Conservation (phyloP, 768 basidiomycete species). For the Boletus fagicola region DNA sequence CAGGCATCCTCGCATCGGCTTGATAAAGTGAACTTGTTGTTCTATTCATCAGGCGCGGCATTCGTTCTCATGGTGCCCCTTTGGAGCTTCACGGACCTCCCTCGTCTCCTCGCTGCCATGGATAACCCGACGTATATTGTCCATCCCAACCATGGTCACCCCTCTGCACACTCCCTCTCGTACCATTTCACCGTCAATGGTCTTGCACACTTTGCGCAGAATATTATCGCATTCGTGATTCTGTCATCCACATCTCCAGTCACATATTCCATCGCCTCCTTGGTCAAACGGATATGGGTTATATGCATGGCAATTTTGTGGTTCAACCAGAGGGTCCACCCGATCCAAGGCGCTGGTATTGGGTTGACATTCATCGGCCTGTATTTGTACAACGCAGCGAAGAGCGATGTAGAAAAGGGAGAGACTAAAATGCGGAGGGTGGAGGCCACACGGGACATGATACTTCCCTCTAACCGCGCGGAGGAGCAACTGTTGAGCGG, state of each 20-base stretch:
- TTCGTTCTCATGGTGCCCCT: slow-evolving; percentile 96
- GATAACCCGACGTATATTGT: slow-evolving; percentile 41
- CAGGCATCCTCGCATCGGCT: slow-evolving; percentile 67
- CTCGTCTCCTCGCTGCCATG: slow-evolving; percentile 52
- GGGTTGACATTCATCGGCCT: slow-evolving; percentile 84
- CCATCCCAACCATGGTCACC: slow-evolving; percentile 46
- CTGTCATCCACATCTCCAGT: slow-evolving; percentile 95
- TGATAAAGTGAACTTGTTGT: slow-evolving; percentile 94
- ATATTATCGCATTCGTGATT: slow-evolving; percentile 96
- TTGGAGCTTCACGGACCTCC: slow-evolving; percentile 88
- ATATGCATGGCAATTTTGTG: slow-evolving; percentile 97
- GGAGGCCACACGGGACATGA: slow-evolving; percentile 65
- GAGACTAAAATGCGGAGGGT: slow-evolving; percentile 84
- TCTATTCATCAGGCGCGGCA: slow-evolving; percentile 93
- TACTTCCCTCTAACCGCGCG: slow-evolving; percentile 64
- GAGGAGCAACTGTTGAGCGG: slow-evolving; percentile 54
- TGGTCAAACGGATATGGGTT: slow-evolving; percentile 96
- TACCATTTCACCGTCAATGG: slow-evolving; percentile 94
- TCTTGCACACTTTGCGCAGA: slow-evolving; percentile 94
- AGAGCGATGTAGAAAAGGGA: slow-evolving; percentile 87
- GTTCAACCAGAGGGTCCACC: slow-evolving; percentile 88
- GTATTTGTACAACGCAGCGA: slow-evolving; percentile 95
- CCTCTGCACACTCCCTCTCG: slow-evolving; percentile 58
- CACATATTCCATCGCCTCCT: slow-evolving; percentile 96
- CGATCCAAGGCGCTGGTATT: slow-evolving; percentile 88